Evolutionary conservation across 2,329 filamentous ascomycete genomes (phyloP), one percentile per base, ranked within the genome.

Genomic region (Epicoccum sorghinum): DNA sequence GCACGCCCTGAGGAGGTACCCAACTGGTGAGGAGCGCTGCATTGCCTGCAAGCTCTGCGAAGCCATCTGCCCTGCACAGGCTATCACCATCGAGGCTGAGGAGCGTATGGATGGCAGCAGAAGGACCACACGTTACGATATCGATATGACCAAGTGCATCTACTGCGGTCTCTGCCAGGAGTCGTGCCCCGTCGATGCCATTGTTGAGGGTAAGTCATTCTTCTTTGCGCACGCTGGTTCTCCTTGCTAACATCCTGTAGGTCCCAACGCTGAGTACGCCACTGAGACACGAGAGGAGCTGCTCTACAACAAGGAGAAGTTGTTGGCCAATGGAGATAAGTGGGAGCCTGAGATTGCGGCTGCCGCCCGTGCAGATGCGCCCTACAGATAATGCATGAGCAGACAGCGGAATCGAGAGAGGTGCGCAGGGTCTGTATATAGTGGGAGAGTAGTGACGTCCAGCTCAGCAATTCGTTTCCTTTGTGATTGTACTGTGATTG

Each of bases 71-170:
- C 95, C 95, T 37, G 95, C 95, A 52, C 91, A 96, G 80, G 95
- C 95, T 72, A 99, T 99, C 78, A 99, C 95, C 47, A 99, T 99
- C 70, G 95, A 99, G 81, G 95, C 95, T 52, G 95, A 99, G 78
- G 95, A 99, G 83, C 92, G 95, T 74, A 91, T 90, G 72, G 95
- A 99, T 71, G 95, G 95, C 61, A 96, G 91, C 72, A 88, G 95
- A 78, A 87, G 95, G 74, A 99, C 95, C 46, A 97, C 93, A 56
- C 88, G 93, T 75, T 99, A 99, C 80, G 95, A 99, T 77, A 97
- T 99, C 74, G 95, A 99, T 80, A 99, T 99, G 95, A 98, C 95
- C 72, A 99, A 99, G 85, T 99, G 95, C 82, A 99, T 99, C 79
- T 99, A 98, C 86, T 98, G 95, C 77, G 95, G 95, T 46, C 96